Evolutionary conservation across 495 filamentous ascomycete species (phyloP).

Genomic region (Pseudoneurospora amorphoporcata): DNA sequence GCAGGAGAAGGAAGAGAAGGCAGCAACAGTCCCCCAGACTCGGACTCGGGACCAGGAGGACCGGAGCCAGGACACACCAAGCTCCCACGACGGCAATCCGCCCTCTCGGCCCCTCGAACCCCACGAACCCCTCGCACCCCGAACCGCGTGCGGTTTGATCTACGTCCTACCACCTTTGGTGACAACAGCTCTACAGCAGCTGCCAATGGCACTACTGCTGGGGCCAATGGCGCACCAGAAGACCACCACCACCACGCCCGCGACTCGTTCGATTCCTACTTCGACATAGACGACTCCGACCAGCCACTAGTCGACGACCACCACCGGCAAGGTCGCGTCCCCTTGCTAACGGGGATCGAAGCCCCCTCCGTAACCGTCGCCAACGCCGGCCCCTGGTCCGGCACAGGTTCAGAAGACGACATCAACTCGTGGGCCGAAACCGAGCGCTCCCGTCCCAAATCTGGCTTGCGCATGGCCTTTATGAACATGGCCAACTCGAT

Average conservation of each 20-base stretch:
- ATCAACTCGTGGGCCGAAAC: conserved; percentile 31
- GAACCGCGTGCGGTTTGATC: conserved; percentile 81
- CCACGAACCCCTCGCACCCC: conserved; percentile 64
- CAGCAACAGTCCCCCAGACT: background rate
- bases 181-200: conserved; percentile 11
- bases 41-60: background rate
- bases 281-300: conserved; percentile 17
- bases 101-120: background rate
- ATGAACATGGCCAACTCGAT: conserved; percentile 99
- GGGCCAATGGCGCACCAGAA: conserved; percentile 18
- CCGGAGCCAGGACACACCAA: background rate
- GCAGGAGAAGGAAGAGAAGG: background rate
- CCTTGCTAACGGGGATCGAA: conserved; percentile 76
- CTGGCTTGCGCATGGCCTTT: conserved; percentile 47
- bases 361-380: conserved; percentile 83
- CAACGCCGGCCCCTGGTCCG: conserved; percentile 20
- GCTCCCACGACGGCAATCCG: background rate
- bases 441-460: conserved; percentile 39
- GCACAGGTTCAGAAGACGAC: conserved; percentile 35
- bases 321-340: conserved; percentile 41
- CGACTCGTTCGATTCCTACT: conserved; percentile 26
- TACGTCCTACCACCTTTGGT: conserved; percentile 40
- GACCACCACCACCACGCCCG: conserved; percentile 30
- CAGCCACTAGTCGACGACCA: conserved; percentile 18
- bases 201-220: conserved; percentile 16